Conservation (phyloP, 1,284 basidiomycete genomes). For the Puccinia brachypodii region DNA sequence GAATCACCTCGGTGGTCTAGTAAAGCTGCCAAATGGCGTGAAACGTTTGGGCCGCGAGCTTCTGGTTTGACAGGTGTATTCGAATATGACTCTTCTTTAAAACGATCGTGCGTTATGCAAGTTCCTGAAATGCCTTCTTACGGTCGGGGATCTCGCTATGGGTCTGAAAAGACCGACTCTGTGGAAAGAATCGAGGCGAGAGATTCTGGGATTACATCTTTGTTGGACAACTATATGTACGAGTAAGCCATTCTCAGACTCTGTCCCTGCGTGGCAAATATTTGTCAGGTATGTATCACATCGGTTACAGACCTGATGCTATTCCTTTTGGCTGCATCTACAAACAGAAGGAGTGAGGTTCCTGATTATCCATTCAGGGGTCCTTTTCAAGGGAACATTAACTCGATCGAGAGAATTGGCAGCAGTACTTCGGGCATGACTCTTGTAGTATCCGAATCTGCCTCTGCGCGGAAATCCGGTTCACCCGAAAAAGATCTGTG, state of each 20-base stretch:
- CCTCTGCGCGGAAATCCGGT: neutral
- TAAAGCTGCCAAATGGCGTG: neutral
- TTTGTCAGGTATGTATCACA: neutral
- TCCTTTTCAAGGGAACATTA: neutral
- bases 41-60: neutral
- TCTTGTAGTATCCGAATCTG: neutral
- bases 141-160: neutral
- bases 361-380: neutral
- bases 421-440: neutral
- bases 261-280: neutral
- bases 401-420: too few species aligned
- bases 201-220: neutral
- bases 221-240: constrained; percentile 7
- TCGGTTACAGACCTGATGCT: neutral
- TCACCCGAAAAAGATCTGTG: neutral
- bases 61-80: neutral
- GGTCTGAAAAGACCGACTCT: neutral
- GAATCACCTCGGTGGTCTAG: neutral
- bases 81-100: neutral
- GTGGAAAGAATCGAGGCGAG: neutral
- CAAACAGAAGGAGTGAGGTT: neutral
- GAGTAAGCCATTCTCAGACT: neutral
- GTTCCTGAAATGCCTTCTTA: neutral
- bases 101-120: neutral
- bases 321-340: neutral